Evolutionary conservation across 129 eudicot genomes (phyloP), one percentile per base, ranked within the genome.

Genomic region (Chrysanthemum lavandulifolium): DNA sequence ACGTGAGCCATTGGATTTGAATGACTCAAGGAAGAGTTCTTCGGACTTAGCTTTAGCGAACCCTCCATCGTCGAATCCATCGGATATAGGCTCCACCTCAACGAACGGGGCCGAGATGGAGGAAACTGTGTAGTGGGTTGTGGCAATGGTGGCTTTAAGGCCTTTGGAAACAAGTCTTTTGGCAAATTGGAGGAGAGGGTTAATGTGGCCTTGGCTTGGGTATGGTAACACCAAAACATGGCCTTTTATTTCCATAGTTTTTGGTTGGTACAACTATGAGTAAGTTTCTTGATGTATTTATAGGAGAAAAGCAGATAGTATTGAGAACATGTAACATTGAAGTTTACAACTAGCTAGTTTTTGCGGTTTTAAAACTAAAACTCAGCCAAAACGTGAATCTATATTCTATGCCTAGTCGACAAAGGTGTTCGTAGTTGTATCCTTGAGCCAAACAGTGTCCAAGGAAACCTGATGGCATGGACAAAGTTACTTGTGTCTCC

Each of bases 121-220:
- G 43, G 78, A 79, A 64, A 78, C 71, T 27, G 88, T 83, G 83
- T 82, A 88, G 76, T 76, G 86, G 68, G 96, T 91, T 80, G 88
- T 75, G 79, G 85, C 90, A 1, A 91, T 40, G 51, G 97, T 88
- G 79, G 87, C 73, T 85, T 81, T 82, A 19, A 87, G 79, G 25
- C 25, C 25, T 23, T 23, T 23, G 25, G 25, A 23, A 23, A 23
- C 25, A 23, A 23, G 25, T 23, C 25, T 23, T 23, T 23, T 23
- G 25, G 25, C 25, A 23, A 23, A 23, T 23, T 23, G 25, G 25
- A 23, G 25, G 25, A 23, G 25, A 23, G 25, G 25, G 25, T 88
- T 88, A 43, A 92, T 73, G 51, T 92, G 97, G 74, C 97, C 97
- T 92, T 92, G 97, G 85, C 86, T 86, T 79, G 97, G 97, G 56